Base-by-base conservation (phyloP, 768 basidiomycete genomes). In the Panaeolus cyanescens region DNA sequence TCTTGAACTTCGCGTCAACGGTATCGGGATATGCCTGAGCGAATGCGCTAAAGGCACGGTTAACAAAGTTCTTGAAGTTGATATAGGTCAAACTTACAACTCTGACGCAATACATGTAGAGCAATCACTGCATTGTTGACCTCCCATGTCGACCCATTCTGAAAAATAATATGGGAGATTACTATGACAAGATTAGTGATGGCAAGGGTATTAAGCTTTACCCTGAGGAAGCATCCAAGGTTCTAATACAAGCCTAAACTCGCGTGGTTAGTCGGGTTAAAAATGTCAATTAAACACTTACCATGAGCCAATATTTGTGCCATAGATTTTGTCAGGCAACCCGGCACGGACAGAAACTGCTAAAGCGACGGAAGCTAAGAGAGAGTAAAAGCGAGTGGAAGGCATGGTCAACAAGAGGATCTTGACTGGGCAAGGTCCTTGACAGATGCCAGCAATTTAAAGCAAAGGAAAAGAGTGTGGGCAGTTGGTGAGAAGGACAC, bases 211-310 rank as follows among this genome's bases (percentile, higher is more conserved):
- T 12, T 33, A 30, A 19, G 19, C 65, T 1, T n/a, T 62, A 87
- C 87, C 88, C 71, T 79, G 75, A 8, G 90, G 90, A 39, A 91
- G 78, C 91, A 93, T 93, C 91, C 91, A 93, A n/a, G 90, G 66
- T 67, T 93, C 91, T 5, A 91, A 71, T 0, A 93, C 72, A 55
- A 93, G 79, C 91, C 91, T 92, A 59, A n/a, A 55, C 9, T 60
- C 17, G 39, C 54, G 54, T 20, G 10, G 34, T 13, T 30, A 25
- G 4, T 39, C n/a, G 59, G 65, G 74, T 22, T 60, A 9, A 17
- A 10, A 20, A 8, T 80, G 82, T 80, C 60, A 80, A 82, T 9
- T 13, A 25, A 55, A 50, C 17, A 68, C 78, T 20, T 62, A 84
- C 86, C 87, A 89, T 58, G 85, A 85, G 13, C 89, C 88, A 32